Evolutionary conservation across 306 rosid genomes (phyloP), one percentile per base, ranked within the genome.

Genomic region (Quercus variabilis): DNA sequence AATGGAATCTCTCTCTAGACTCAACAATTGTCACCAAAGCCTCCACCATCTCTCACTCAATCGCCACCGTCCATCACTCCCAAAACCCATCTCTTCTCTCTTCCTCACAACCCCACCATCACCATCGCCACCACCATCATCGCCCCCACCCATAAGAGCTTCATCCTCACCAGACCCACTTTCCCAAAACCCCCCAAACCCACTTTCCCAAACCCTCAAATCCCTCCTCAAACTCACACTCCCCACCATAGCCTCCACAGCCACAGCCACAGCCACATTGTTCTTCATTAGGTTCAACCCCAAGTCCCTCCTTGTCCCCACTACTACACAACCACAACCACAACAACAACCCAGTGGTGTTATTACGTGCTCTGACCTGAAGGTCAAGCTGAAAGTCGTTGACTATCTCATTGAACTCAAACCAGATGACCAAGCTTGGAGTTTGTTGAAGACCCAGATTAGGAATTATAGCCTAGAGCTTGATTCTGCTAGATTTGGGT

Each of bases 351-450:
- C 21, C 25, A 73, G 1, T 41, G 46, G 38, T 28, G 5, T 51
- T 28, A 28, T 73, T 52, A 25, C 4, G 3, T 54, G 8, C 46
- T 52, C 19, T 28, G 58, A 73, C 60, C 63, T 73, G 18, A 73
- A 73, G 63, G 76, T 11, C 4, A 73, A 54, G 60, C 9, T 54
- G 25, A 25, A 46, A 73, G 38, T 73, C 18, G 76, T 73, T 17
- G 62, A 73, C 38, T 26, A 23, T 26, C 35, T 73, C 63, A 26
- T 73, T 25, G 58, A 73, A 30, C 21, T 54, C 25, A 67, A 67
- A 67, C 52, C 72, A 14, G 52, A 35, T 14, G 43, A 52, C 62
- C 64, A 73, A 51, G 76, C 76, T 73, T 73, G 63, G 76, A 31
- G 9, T 8, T 49, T 73, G 76, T 52, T 73, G 63, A 73, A 73